Evolutionary conservation across 208 protist genomes (phyloP).

Genomic region (Leishmania aethiopica): DNA sequence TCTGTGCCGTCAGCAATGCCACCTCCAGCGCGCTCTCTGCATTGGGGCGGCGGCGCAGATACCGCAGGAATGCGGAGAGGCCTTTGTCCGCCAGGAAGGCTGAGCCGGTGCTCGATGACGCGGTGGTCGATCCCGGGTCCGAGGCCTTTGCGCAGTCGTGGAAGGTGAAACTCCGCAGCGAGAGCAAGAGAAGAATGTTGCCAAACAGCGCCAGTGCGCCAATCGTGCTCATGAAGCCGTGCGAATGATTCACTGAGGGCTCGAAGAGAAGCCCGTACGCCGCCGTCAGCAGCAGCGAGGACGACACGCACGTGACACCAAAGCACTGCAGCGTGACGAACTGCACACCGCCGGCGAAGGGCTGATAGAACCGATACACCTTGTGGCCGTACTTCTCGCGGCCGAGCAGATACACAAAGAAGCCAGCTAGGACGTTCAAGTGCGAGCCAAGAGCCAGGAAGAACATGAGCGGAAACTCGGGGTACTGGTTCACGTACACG

Average conservation of each 20-base stretch:
- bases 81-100: slow-evolving; percentile 18
- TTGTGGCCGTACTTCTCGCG: slow-evolving; percentile 40
- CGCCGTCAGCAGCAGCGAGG: slow-evolving; percentile 26
- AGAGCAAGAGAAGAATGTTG: slow-evolving; percentile 57
- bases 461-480: slow-evolving; percentile 59
- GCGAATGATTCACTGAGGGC: slow-evolving; percentile 17
- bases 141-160: slow-evolving; percentile 4
- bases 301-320: slow-evolving; percentile 46
- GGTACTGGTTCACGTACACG: slow-evolving; percentile 52
- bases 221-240: slow-evolving; percentile 48
- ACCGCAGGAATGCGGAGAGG: slow-evolving; percentile 25
- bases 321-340: slow-evolving; percentile 81
- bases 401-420: slow-evolving; percentile 63
- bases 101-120: slow-evolving; percentile 8
- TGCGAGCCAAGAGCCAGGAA: slow-evolving; percentile 43
- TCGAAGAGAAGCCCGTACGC: slow-evolving; percentile 44
- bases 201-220: slow-evolving; percentile 46
- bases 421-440: slow-evolving; percentile 42
- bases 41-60: slow-evolving; percentile 60
- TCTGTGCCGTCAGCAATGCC: slow-evolving; percentile 44
- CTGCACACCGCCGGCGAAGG: slow-evolving; percentile 67
- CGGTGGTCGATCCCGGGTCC: neutral
- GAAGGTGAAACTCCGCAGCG: slow-evolving; percentile 56
- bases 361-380: slow-evolving; percentile 77
- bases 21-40: slow-evolving; percentile 58